A percentile compares a stretch with the other conserved stretches of the same genome.
Conservation (phyloP, 2,329 filamentous ascomycete genomes). For the Nemania serpens region DNA sequence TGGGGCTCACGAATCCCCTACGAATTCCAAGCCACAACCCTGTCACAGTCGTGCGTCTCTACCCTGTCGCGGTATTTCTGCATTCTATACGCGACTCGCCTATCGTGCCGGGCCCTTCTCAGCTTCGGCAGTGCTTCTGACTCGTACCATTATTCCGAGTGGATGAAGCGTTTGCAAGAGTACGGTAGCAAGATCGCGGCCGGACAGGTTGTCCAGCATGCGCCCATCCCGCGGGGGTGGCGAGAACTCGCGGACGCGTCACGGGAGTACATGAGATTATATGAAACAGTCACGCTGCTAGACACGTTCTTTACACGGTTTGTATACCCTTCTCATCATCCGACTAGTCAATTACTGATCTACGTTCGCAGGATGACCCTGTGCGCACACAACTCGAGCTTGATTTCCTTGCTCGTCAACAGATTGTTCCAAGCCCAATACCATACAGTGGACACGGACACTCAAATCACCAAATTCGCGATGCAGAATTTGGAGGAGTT, state of each 20-base stretch:
- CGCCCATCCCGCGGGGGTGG: background rate
- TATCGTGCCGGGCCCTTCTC: slow-evolving; percentile 23
- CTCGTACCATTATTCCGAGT: slow-evolving; percentile 29
- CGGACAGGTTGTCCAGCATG: slow-evolving; percentile 6
- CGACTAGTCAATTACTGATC: background rate
- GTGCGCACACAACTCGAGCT: background rate
- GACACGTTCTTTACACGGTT: background rate
- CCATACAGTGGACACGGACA: background rate
- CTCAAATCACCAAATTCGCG: background rate
- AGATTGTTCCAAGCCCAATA: background rate
- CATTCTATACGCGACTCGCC: slow-evolving; percentile 23
- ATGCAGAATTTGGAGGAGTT: background rate
- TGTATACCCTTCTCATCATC: background rate
- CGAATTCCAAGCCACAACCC: slow-evolving; percentile 12
- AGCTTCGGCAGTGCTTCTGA: slow-evolving; percentile 26
- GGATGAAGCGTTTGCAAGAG: slow-evolving; percentile 22
- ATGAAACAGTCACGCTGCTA: background rate
- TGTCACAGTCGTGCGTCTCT: background rate
- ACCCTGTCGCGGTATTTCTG: slow-evolving; percentile 25
- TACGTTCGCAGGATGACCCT: background rate
- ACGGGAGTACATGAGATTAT: background rate
- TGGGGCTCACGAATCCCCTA: slow-evolving; percentile 17
- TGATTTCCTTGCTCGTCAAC: background rate
- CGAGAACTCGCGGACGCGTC: background rate
- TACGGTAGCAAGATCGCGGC: slow-evolving; percentile 34